Conservation (phyloP, 2,329 filamentous ascomycete species). For the Elsinoe fawcettii region DNA sequence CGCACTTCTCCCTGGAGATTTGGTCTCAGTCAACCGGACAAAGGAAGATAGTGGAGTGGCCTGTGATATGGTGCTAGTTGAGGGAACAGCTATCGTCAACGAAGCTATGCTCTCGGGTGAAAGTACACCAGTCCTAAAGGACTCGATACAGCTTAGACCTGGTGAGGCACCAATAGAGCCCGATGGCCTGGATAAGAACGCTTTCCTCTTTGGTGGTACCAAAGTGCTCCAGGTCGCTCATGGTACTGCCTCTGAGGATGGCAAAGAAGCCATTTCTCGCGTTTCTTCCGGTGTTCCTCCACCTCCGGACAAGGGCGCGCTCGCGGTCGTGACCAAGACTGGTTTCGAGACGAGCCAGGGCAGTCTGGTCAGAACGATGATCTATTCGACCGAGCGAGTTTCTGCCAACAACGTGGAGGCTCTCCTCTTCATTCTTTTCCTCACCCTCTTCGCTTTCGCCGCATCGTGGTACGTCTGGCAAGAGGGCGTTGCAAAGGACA, state of each 20-base stretch:
- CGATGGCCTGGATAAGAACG: conserved; percentile 91
- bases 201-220: conserved; percentile 93
- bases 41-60: conserved; percentile 97
- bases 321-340: conserved; percentile 93
- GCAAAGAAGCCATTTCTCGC: conserved; percentile 50
- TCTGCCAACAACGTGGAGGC: conserved; percentile 98
- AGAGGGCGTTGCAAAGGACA: conserved; percentile 86
- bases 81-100: conserved; percentile 95
- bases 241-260: conserved; percentile 66
- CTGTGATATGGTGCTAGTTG: conserved; percentile 91
- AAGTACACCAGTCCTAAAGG: conserved; percentile 92
- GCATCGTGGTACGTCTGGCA: conserved; percentile 99
- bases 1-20: conserved; percentile 82
- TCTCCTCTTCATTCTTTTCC: conserved; percentile 93
- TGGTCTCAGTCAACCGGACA: conserved; percentile 84
- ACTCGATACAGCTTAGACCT: conserved; percentile 86
- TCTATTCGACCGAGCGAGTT: conserved; percentile 96
- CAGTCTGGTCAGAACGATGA: conserved; percentile 96
- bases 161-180: conserved; percentile 71
- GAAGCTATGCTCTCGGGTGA: conserved; percentile 99
- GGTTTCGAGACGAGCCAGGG: conserved; percentile 98
- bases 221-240: conserved; percentile 95
- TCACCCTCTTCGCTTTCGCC: conserved; percentile 90
- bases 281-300: conserved; percentile 67
- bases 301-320: conserved; percentile 87